Evolutionary conservation across 2,329 filamentous ascomycete species (phyloP), one percentile per base, ranked within the genome.

Genomic region (Colletotrichum aenigma): DNA sequence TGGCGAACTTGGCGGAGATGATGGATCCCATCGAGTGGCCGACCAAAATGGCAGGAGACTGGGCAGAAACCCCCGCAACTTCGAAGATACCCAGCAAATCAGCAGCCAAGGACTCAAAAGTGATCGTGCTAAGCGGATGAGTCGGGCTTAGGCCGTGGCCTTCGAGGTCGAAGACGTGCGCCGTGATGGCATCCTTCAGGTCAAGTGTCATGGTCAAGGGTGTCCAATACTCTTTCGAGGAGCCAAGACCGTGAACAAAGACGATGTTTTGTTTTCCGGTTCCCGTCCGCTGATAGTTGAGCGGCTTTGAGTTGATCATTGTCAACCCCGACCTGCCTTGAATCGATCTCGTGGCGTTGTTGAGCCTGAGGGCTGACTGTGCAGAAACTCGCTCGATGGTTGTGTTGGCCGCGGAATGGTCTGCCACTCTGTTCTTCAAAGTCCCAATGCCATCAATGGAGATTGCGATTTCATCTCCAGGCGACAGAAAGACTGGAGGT

Each of bases 221-320:
- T 0, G 79, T 81, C 79, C 85, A 91, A 78, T 82, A 87, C 6
- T 86, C 84, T 4, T 82, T 82, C 2, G 84, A 87, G 4, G 86
- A 87, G 5, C 89, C 89, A 1, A 92, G 83, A 7, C 90, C 90
- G 76, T 91, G 90, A n/a, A 92, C 81, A 76, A 91, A 91, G 28
- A 91, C 80, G 8, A 89, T 80, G 1, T 84, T 78, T 4, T 80
- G 69, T 2, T 65, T 55, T 15, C 77, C 80, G 16, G 76, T 79
- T 13, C 83, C 84, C 34, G 80, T 38, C 34, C 76, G 78, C 66
- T 83, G 82, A 78, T 87, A 86, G 77, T 86, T 83, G 1, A 89
- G 79, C 0, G 79, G 77, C 77, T 88, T 90, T 38, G 81, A 80
- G 75, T 85, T 85, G 71, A 89, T 79, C 0, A 76, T 78, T 1